Evolutionary conservation across 2,329 filamentous ascomycete species (phyloP).

Genomic region (Fusarium virguliforme): DNA sequence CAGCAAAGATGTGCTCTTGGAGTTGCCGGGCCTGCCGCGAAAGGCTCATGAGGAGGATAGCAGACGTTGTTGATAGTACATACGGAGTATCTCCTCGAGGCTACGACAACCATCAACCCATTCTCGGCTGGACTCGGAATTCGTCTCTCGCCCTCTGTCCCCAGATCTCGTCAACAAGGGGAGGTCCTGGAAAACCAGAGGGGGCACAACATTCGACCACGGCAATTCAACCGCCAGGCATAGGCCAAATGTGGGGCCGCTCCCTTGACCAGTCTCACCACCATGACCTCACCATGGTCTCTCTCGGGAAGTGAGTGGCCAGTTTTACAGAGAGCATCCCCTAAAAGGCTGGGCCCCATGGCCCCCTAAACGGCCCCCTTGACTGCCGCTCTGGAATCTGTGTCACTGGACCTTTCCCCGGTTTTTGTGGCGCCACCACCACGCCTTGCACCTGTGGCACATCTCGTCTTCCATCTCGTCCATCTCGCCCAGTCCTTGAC

Average conservation of each 20-base stretch:
- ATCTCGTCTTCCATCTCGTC: slow-evolving; percentile 24
- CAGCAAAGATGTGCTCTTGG: slow-evolving; percentile 21
- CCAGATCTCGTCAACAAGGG: slow-evolving; percentile 25
- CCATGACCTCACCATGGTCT: slow-evolving; percentile 49
- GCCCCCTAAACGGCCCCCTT: not conserved
- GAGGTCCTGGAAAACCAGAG: slow-evolving; percentile 2
- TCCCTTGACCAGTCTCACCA: slow-evolving; percentile 40
- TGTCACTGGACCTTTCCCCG: slow-evolving; percentile 24
- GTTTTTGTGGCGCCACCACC: slow-evolving; percentile 37
- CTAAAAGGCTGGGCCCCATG: not conserved
- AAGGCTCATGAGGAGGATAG: not conserved
- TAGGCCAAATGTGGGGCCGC: slow-evolving; percentile 37
- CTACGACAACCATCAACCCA: slow-evolving; percentile 26
- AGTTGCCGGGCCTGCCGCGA: slow-evolving; percentile 16
- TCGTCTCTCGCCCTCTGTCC: slow-evolving; percentile 13
- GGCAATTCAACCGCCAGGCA: slow-evolving; percentile 29
- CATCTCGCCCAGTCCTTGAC: slow-evolving; percentile 14
- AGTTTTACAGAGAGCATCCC: slow-evolving; percentile 24
- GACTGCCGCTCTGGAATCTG: slow-evolving; percentile 2
- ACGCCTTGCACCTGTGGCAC: slow-evolving; percentile 25
- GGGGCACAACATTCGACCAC: slow-evolving; percentile 42
- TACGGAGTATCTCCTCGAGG: not conserved
- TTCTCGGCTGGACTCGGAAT: slow-evolving; percentile 42
- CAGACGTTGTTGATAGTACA: not conserved
- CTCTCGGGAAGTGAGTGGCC: slow-evolving; percentile 25